Evolutionary conservation across 148 eudicot genomes (phyloP), one percentile per base, ranked within the genome.

Genomic region (Fallopia convolvulus): DNA sequence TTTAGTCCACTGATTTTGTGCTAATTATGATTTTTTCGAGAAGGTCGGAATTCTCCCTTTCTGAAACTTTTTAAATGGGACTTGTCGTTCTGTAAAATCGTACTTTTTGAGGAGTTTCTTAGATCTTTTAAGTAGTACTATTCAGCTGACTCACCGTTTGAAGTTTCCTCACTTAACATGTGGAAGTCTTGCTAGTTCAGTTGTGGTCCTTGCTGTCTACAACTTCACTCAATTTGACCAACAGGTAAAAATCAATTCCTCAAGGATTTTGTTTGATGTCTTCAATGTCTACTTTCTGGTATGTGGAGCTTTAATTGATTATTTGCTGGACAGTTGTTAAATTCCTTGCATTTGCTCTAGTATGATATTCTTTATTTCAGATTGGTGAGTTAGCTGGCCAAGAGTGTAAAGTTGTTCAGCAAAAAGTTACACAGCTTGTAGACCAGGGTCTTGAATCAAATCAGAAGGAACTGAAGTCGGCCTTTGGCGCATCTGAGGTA

Each of bases 171-270:
- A 96, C 83, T 86, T 96, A 77, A 91, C 99, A 44, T 96, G 99
- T 75, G 99, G 99, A 86, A 96, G 99, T 66, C 93, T 96, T 83
- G 94, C 99, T 60, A 96, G 98, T 83, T 93, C 99, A 65, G 99
- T 81, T 41, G 99, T 96, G 71, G 97, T 93, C 72, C 91, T 73
- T 52, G 92, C 99, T 78, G 89, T 93, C 82, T 89, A 88, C 76
- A 81, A 91, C 85, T 96, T 84, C 66, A 84, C 93, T 6, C 90
- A 91, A 74, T 96, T 96, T 87, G 99, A 96, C 76, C 81, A 86
- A 79, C 99, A 96, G 98, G 98, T 96, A 55, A 81, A 68, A 4
- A 63, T 36, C 20, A 13, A 33, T 68, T 11, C 7, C 15, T 60
- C 33, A 9, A 33, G 33, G 70, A 9, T 26, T 61, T 30, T 30